Evolutionary conservation across 1,284 basidiomycete species (phyloP), one percentile per base, ranked within the genome.

Genomic region (Apiotrichum mycotoxinovorans): DNA sequence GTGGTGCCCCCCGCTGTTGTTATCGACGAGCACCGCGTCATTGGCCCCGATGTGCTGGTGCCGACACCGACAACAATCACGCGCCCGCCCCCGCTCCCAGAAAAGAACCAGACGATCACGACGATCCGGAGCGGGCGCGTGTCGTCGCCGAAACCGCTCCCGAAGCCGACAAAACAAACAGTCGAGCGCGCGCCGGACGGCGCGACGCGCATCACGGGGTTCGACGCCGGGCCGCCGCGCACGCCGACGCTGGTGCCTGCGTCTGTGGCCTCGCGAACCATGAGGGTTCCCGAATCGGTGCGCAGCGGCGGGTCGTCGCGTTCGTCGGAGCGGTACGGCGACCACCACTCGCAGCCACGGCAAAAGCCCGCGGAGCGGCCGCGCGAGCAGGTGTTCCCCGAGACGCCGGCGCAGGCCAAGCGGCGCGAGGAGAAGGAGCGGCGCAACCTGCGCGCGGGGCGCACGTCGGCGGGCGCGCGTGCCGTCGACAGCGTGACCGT

Each of bases 371-470:
- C 60, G n/a, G 66, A 70, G 52, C 58, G 68, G 14, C 66, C 71
- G 4, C 57, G 72, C 27, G 71, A 73, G 49, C 69, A 74, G 44
- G 35, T 69, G 1, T 75, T 69, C 57, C 72, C 71, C 37, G 74
- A 76, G 52, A 76, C 74, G 11, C 72, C 74, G 0, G 74, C 74
- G 3, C 72, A 74, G 54, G 61, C 61, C 40, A 75, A 75, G 61
- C 58, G 60, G 27, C 57, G 73, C 11, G 71, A 75, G 66, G 73
- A 75, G 53, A 53, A 67, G n/a, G 71, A 73, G 51, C 62, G 68
- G 3, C 61, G 64, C n/a, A 45, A 51, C 25, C 26, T 52, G 8
- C 58, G 51, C 11, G 37, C 30, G 1, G 57, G 55, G 12, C 33
- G 47, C 3, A 54, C 60, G 4, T 25, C 53, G 3, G 44, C 54